phyloP scores from a whole-genome alignment of 768 basidiomycete genomes.

The Gyrodon lividus region DNA sequence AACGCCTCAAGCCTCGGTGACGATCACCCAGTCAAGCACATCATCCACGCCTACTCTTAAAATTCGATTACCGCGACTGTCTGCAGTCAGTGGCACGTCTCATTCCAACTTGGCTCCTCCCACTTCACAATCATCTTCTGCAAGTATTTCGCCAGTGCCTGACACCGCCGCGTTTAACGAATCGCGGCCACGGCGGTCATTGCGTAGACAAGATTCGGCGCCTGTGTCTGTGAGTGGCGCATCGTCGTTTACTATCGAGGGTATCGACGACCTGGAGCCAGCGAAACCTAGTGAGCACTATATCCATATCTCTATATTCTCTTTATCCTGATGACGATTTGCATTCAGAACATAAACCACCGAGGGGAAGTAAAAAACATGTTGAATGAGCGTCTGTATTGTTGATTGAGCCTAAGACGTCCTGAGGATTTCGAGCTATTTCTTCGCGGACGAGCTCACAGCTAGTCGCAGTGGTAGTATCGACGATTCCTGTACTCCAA shows the following conservation, averaged over 20 bases:
- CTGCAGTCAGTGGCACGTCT: constrained; percentile 27
- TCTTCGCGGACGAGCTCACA: neutral
- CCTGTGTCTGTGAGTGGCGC: constrained; percentile 32
- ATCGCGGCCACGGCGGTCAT: constrained; percentile 28
- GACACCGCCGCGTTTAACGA: constrained; percentile 20
- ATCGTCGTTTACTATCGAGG: constrained; percentile 32
- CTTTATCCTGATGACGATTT: neutral
- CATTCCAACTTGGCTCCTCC: constrained; percentile 22
- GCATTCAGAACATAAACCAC: constrained; percentile 21
- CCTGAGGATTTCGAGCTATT: neutral
- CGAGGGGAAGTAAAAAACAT: constrained; percentile 22
- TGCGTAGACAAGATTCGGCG: constrained; percentile 29
- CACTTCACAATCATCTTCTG: constrained; percentile 22
- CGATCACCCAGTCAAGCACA: constrained; percentile 31
- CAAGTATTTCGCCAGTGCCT: constrained; percentile 20
- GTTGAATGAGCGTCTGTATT: constrained; percentile 13
- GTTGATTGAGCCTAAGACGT: neutral
- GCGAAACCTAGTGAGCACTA: constrained; percentile 29
- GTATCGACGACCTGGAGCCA: constrained; percentile 24
- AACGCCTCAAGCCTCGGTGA: constrained; percentile 35
- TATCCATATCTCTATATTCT: neutral
- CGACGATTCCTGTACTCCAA: constrained; percentile 17
- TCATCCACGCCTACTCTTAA: constrained; percentile 35
- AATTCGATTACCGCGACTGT: constrained; percentile 33
- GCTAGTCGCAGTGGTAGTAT: constrained; percentile 6